Evolutionary conservation across 441 rosid genomes (phyloP), one percentile per base, ranked within the genome.

Genomic region (Brassica hybrid): DNA sequence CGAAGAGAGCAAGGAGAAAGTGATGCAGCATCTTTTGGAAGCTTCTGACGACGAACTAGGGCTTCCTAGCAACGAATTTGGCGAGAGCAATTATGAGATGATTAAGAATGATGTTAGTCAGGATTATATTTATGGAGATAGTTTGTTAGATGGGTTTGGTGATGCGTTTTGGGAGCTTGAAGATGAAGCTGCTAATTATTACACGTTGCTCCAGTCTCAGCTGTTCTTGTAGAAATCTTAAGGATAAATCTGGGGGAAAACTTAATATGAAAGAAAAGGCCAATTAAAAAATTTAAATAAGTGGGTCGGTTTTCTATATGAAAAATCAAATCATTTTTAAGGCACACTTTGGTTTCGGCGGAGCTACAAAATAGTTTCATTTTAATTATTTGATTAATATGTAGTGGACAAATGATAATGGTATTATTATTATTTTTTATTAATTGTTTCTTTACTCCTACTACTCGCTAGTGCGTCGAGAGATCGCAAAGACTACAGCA

Each of bases 41-140:
- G 96, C 97, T 1, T 89, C 95, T 0, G 97, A 90, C 65, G 94
- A 89, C 48, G 97, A 93, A 80, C 93, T 93, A 11, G 97, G 97
- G 56, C 87, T 93, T 18, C 97, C 96, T n/a, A 85, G 79, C 59
- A 79, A 67, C 6, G 85, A 82, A 18, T 71, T 21, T 17, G 78
- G 38, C 7, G 81, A 14, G 60, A 60, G 45, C 66, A 59, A 12
- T 59, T 78, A 65, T 71, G 81, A 78, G 25, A 67, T 36, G 52
- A 36, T 38, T 36, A 18, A 65, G 68, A 11, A 36, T 65, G 52
- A 17, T 1, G 7, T 11, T 58, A 78, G 61, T 6, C 68, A 66
- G 0, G 72, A 73, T 5, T 59, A 76, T 32, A 41, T 75, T 13
- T 78, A 79, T 9, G 88, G 73, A 30, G 36, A 45, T 54, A 77